Evolutionary conservation across 2,329 filamentous ascomycete genomes (phyloP), one percentile per base, ranked within the genome.

Genomic region (Hymenoscyphus repandus): DNA sequence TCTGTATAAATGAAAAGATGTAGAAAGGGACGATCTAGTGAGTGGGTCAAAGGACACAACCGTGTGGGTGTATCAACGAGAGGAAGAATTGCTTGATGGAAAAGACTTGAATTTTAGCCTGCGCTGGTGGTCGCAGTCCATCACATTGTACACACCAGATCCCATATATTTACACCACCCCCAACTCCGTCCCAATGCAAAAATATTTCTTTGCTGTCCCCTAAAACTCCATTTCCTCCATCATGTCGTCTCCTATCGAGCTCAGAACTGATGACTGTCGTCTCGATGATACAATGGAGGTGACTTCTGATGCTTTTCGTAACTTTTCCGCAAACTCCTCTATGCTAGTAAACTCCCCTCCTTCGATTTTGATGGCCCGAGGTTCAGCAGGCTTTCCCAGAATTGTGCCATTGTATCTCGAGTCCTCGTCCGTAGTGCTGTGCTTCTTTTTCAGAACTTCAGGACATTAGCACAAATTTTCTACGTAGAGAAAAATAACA

Each of bases 361-460:
- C 91, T 66, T 95, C 90, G 46, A 95, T 85, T 46, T 84, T 74
- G 27, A 96, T 73, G 6, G 85, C 79, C 62, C 81, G 82, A 50
- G 84, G 79, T 58, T 95, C 89, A 44, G 78, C 78, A 40, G 77
- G 74, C 58, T 84, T 84, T 3, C 92, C 92, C 10, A 97, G 74
- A 0, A 93, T 79, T 0, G 92, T 96, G 30, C 89, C 90, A 59
- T 86, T 82, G 67, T 90, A 95, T 62, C 92, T 85, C 9, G 85
- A 85, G 64, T 95, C 90, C 63, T 95, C 90, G 55, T 87, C 88
- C 1, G 86, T 88, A 62, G 93, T 95, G 71, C 85, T 90, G 68
- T 95, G 88, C 65, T 95, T 96, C 71, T 91, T 93, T 70, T 95
- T 96, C 38, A 97, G 73, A 4, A 83, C 86, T 88, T 58, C 13